Conservation (phyloP, 83 land plant species). For the Picea abies region DNA sequence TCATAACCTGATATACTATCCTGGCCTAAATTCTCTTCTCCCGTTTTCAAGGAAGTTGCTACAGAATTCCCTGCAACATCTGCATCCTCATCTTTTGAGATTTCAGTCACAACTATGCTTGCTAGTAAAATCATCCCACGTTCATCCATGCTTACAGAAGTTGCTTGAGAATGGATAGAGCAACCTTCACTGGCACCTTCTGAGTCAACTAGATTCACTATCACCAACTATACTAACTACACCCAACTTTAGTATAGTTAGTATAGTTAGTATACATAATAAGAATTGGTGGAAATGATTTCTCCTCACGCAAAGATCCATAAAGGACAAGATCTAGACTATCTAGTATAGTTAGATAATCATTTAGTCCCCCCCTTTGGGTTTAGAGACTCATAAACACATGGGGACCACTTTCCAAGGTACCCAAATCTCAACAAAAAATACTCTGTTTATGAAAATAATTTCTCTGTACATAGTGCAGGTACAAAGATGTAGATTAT, state of each 20-base stretch:
- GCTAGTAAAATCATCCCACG: conserved; percentile 74
- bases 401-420: too few species aligned
- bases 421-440: too few species aligned
- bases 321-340: conserved; percentile 81
- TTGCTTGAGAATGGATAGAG: conserved; percentile 45
- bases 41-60: background rate
- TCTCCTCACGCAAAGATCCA: conserved; percentile 73
- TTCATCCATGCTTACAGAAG: conserved; percentile 46
- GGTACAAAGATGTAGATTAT: too few species aligned
- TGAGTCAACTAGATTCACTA: conserved; percentile 32
- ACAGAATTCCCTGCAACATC: background rate
- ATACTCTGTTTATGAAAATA: too few species aligned
- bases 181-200: conserved; percentile 63
- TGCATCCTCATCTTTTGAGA: conserved; percentile 18
- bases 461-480: too few species aligned
- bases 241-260: too few species aligned
- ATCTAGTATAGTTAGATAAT: too few species aligned
- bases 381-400: too few species aligned
- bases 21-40: background rate
- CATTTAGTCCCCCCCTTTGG: too few species aligned
- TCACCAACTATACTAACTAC: too few species aligned
- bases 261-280: too few species aligned
- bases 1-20: background rate
- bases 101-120: conserved; percentile 77
- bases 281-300: conserved; percentile 82